Evolutionary conservation across 352 stramenopile species (phyloP), one percentile per base, ranked within the genome.

Genomic region (Thalassiosira delicatula): DNA sequence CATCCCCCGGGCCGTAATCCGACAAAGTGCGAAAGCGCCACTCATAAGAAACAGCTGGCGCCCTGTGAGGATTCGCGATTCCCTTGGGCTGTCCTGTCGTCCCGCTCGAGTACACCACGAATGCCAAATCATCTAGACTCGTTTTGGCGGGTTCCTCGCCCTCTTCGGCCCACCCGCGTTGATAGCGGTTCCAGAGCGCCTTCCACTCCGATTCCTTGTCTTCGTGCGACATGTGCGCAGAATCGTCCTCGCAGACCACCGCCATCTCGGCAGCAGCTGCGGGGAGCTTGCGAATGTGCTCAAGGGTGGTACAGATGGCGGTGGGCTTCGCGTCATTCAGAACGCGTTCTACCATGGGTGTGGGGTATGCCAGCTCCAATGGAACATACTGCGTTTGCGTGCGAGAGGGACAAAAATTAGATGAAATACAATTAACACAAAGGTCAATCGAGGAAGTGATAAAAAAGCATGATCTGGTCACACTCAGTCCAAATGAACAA

Each of bases 71-170:
- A 65, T 95, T 97, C 85, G 94, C 97, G 73, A 98, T 98, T 53
- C 95, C 95, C 86, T 98, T 98, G 11, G 95, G 95, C 27, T 95
- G 89, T 7, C 95, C 95, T 0, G 95, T 98, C 4, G 95, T 98
- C 25, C 95, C 95, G 1, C 92, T 97, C 21, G 92, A 96, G 93
- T 97, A 97, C 37, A 98, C 95, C 21, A 97, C 92, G 82, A 98
- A 98, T 2, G 94, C 94, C 54, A 98, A 79, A 81, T 96, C 91
- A 70, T 97, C 95, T 1, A 95, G 94, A 12, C 93, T 89, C 11
- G 91, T 93, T 14, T 83, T 81, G n/a, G 85, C 88, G 8, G 33
- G 44, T 0, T 90, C 88, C 30, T 89, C 72, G 46, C 96, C 92
- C 69, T 96, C 86, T 67, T 95, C 84, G 14, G 95, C 78, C 21